phyloP scores from a whole-genome alignment of 148 eudicot genomes.

The Persicaria maculosa region DNA sequence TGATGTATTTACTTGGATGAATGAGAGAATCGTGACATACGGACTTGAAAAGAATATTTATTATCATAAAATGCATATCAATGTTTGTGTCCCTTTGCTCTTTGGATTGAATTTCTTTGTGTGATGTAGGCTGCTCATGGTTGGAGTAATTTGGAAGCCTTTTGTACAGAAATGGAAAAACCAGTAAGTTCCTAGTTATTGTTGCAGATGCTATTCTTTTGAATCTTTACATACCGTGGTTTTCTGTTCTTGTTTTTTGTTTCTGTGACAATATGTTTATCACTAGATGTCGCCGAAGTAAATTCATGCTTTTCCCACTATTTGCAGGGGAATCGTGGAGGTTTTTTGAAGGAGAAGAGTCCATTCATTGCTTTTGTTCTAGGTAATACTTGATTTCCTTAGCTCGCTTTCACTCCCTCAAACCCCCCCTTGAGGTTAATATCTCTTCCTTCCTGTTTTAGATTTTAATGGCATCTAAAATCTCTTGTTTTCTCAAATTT shows the following conservation, averaged over 20 bases:
- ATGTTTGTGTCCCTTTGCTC: not conserved
- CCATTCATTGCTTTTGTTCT: slow-evolving; percentile 71
- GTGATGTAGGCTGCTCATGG: slow-evolving; percentile 37
- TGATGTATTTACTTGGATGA: too few species aligned
- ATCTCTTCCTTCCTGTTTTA: not conserved
- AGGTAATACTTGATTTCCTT: slow-evolving; percentile 34
- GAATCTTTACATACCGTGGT: not conserved
- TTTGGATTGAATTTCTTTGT: slow-evolving; percentile 9
- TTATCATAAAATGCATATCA: not conserved
- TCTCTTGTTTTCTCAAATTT: not conserved
- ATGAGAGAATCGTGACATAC: not conserved
- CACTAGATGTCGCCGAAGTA: not conserved
- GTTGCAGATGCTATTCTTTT: not conserved
- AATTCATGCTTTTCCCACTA: slow-evolving; percentile 13
- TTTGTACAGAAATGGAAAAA: slow-evolving; percentile 31
- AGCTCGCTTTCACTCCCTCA: not conserved
- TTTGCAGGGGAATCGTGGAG: slow-evolving; percentile 38
- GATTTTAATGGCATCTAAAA: not conserved
- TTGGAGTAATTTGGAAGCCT: slow-evolving; percentile 32
- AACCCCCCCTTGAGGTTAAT: not conserved
- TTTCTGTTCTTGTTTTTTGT: not conserved
- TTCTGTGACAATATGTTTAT: not conserved
- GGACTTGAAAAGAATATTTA: not conserved
- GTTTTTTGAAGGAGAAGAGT: slow-evolving; percentile 27
- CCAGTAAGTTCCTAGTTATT: slow-evolving; percentile 29